A percentile compares a stretch with the other conserved stretches of the same genome.
Conservation (phyloP, 2,329 filamentous ascomycete genomes). For the Penicillium occitanis region DNA sequence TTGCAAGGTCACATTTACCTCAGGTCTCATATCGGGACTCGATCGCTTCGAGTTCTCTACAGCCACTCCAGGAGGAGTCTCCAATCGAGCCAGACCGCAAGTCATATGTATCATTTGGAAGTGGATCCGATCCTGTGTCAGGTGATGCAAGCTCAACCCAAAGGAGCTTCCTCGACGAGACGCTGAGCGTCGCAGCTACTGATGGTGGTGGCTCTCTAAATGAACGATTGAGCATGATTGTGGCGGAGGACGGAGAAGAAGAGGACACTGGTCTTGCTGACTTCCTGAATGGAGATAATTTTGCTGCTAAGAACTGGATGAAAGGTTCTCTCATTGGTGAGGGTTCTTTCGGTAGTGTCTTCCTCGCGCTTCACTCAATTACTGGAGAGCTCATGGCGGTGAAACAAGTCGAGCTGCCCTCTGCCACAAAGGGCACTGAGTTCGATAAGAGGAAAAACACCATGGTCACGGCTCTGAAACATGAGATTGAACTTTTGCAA, state of each 20-base stretch:
- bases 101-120: conserved; percentile 79
- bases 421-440: conserved; percentile 71
- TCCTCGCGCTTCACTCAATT: conserved; percentile 89
- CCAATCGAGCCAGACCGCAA: conserved; percentile 79
- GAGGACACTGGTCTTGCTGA: conserved; percentile 84
- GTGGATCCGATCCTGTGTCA: conserved; percentile 62
- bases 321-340: conserved; percentile 96
- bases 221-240: conserved; percentile 77
- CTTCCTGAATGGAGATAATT: conserved; percentile 88
- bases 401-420: conserved; percentile 93
- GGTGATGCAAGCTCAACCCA: conserved; percentile 74
- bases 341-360: conserved; percentile 94
- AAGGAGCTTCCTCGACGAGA: conserved; percentile 84
- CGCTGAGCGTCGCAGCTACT: conserved; percentile 65
- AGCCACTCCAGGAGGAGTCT: conserved; percentile 88
- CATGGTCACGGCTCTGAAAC: conserved; percentile 97
- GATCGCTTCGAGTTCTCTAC: conserved; percentile 81
- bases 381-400: conserved; percentile 97
- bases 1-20: conserved; percentile 58
- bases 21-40: conserved; percentile 77
- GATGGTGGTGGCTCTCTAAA: conserved; percentile 69
- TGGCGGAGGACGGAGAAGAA: conserved; percentile 89
- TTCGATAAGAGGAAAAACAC: conserved; percentile 90
- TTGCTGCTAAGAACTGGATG: conserved; percentile 99
- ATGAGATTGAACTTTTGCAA: conserved; percentile 89